Evolutionary conservation across 2,329 filamentous ascomycete species (phyloP), one percentile per base, ranked within the genome.

Genomic region (Colletotrichum tropicale): DNA sequence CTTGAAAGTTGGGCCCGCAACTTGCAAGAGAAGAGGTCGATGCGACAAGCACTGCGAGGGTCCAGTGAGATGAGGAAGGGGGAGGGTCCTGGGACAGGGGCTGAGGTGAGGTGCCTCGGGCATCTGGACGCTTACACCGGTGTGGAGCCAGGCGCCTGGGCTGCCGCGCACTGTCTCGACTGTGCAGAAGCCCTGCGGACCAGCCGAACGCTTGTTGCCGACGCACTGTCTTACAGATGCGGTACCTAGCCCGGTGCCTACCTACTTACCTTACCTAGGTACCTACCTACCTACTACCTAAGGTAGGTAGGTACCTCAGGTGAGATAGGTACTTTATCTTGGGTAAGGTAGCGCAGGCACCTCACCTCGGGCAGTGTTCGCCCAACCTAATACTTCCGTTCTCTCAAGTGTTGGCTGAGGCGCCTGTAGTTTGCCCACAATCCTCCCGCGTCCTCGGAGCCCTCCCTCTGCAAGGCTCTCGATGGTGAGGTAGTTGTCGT

Each of bases 51-150:
- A 61, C 24, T 34, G 56, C 38, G 38, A 48, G 38, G 28, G 16
- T 36, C 34, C 13, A 36, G 34, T 36, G 60, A 64, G 30, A 64
- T 38, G 36, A 61, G 34, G 56, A 24, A 36, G 9, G 55, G 21
- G 5, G 34, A 56, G 52, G 24, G 52, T 56, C 18, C 8, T 61
- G 16, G 32, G 48, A 24, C 38, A 30, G 52, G n/a, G 60, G 52
- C 26, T 34, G 34, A 28, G 9, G 21, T 48, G 36, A 18, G 15
- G 28, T 21, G 28, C 32, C 36, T 26, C n/a, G 70, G 13, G 62
- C 71, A 65, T 15, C 58, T 58, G 71, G 58, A 26, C 26, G 34
- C 66, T 48, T 60, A 70, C 71, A 74, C 66, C 66, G 66, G 61
- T 70, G 71, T 70, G 71, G 71, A 55, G 34, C 66, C 56, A n/a